Conservation (phyloP, 148 eudicot genomes). For the Silene uniflora region DNA sequence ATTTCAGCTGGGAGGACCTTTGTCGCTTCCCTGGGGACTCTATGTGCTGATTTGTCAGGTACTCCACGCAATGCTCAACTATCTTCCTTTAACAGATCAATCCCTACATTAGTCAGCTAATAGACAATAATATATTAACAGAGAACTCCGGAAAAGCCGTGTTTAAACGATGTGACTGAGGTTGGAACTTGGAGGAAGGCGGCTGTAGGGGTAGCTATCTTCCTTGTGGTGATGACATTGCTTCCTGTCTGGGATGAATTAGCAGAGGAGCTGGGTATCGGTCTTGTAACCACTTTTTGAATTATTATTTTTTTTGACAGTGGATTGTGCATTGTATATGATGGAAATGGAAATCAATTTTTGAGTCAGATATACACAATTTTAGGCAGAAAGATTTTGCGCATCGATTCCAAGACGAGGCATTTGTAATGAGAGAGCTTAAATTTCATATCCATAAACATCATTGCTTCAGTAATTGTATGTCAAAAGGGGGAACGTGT, state of each 20-base stretch:
- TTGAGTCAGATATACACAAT: not conserved
- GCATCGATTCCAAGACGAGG: not conserved
- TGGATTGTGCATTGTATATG: conserved; percentile 22
- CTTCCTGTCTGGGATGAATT: conserved; percentile 94
- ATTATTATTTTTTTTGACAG: not conserved
- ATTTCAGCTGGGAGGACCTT: conserved; percentile 89
- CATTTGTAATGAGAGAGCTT: not conserved
- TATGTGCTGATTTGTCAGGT: conserved; percentile 98
- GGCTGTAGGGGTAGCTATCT: conserved; percentile 37
- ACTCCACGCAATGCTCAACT: not conserved
- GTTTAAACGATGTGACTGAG: conserved; percentile 91
- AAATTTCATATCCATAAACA: too few relatives aligned
- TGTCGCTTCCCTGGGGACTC: conserved; percentile 97
- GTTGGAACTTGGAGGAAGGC: conserved; percentile 83
- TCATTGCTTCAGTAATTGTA: too few relatives aligned
- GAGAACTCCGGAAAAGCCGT: conserved; percentile 96
- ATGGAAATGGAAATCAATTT: conserved; percentile 21
- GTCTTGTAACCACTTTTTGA: conserved; percentile 70
- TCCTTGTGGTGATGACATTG: conserved; percentile 72
- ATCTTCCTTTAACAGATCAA: not conserved
- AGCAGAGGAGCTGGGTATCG: conserved; percentile 94
- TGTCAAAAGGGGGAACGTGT: too few relatives aligned
- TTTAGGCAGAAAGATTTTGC: conserved; percentile 1
- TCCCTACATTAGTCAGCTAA: conserved; percentile 1
- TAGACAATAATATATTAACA: conserved; percentile 26